Base-by-base conservation (phyloP, 768 basidiomycete genomes). In the Mycena sanguinolenta region DNA sequence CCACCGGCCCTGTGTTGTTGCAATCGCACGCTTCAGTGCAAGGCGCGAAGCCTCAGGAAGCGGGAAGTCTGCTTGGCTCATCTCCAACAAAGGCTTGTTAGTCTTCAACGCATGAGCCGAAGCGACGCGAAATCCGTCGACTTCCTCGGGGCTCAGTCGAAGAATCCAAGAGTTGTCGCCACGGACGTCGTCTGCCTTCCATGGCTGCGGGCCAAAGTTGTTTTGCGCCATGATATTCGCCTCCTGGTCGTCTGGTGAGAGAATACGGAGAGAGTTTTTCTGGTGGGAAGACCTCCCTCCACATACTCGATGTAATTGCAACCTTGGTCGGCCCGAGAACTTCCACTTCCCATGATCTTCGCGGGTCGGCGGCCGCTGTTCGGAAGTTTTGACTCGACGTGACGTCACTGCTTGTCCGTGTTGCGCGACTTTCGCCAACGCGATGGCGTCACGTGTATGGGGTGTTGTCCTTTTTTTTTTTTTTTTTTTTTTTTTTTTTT, bases 21-120 rank as follows among this genome's bases (percentile, higher is more conserved):
- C 58, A 28, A 67, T 54, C 6, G 59, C 66, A 32, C 42, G 58
- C n/a, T 34, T 28, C 21, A 67, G 52, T 6, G 66, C 66, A n/a
- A 54, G 59, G 9, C 66, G 60, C n/a, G 66, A 55, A n/a, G 17
- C 21, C 27, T 54, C 58, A 6, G 59, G 32, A 4, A 67, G 52
- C 19, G 58, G 66, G 19, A 67, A 67, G 44, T 67, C 66, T 14
- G 9, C 19, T 42, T 67, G 59, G 14, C 55, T 44, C 66, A 67
- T 67, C 3, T 67, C 59, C n/a, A 67, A 44, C 59, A 62, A 46
- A 13, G 52, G 42, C 38, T 46, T 42, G 55, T 36, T 19, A 42
- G 49, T 44, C 42, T 30, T 34, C 17, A 30, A 54, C 19, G 63
- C 66, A 38, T 67, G 66, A 10, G 59, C 66, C 5, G 62, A 53